Evolutionary conservation across 192 early-diverging fungal species (phyloP).

Genomic region (Irineochytrium annulatum): DNA sequence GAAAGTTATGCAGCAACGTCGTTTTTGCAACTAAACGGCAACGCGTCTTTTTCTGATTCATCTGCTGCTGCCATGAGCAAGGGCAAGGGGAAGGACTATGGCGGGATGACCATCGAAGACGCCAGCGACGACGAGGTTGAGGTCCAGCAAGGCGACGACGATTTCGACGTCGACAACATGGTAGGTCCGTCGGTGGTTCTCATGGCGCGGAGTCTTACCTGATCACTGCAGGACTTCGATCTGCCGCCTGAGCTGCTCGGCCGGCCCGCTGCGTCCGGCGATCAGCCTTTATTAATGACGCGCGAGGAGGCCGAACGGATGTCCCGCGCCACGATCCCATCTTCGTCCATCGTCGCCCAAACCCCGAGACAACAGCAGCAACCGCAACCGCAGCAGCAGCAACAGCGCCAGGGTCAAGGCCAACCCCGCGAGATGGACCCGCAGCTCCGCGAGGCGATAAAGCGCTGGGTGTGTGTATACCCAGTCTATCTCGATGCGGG

Average conservation of each 20-base stretch:
- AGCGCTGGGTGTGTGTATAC: constrained; percentile 31
- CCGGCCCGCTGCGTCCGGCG: not conserved
- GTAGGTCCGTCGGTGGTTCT: not conserved
- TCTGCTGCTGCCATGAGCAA: too few species aligned
- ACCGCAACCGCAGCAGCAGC: too few species aligned
- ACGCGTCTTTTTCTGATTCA: too few species aligned
- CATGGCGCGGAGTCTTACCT: constrained; percentile 8
- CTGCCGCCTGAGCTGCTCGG: constrained; percentile 34
- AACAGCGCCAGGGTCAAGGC: too few species aligned
- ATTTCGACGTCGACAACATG: constrained; percentile 14
- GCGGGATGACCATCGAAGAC: constrained; percentile 9
- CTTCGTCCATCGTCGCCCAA: not conserved
- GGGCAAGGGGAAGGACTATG: too few species aligned
- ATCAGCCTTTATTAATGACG: constrained; percentile 1
- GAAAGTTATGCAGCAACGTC: too few species aligned
- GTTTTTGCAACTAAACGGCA: too few species aligned
- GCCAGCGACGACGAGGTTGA: constrained; percentile 28
- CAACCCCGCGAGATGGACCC: constrained; percentile 1
- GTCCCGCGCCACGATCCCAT: not conserved
- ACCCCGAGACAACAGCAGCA: not conserved
- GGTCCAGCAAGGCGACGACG: constrained; percentile 21
- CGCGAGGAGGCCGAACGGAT: not conserved
- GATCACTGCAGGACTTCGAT: constrained; percentile 36
- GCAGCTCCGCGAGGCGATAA: not conserved
- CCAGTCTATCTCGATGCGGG: constrained; percentile 37